Conservation (phyloP, 2,329 filamentous ascomycete species). For the Alternaria sp. region DNA sequence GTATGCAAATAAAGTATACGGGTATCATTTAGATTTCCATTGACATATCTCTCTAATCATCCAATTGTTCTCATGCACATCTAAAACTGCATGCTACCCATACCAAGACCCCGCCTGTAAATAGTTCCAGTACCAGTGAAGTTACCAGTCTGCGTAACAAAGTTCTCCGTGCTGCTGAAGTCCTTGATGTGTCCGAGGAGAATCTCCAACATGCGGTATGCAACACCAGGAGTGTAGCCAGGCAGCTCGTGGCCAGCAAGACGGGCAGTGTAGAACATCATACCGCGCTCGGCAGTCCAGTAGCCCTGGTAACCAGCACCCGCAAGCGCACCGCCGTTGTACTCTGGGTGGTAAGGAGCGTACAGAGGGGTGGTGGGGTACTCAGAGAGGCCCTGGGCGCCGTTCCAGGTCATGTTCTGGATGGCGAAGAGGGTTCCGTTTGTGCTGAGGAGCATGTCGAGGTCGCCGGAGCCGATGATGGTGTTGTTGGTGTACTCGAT, state of each 20-base stretch:
- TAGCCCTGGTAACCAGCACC: slow-evolving; percentile 51
- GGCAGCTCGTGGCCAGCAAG: slow-evolving; percentile 54
- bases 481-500: slow-evolving; percentile 61
- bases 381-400: slow-evolving; percentile 54
- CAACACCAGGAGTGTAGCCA: slow-evolving; percentile 52
- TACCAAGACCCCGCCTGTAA: slow-evolving; percentile 19
- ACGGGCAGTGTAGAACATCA: slow-evolving; percentile 55
- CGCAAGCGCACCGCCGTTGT: slow-evolving; percentile 48
- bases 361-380: slow-evolving; percentile 53
- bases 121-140: slow-evolving; percentile 40
- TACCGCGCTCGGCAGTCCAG: slow-evolving; percentile 53
- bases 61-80: too few relatives aligned
- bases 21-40: too few relatives aligned
- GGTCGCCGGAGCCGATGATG: slow-evolving; percentile 57
- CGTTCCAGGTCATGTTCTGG: slow-evolving; percentile 63
- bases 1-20: too few relatives aligned
- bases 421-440: slow-evolving; percentile 61
- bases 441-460: slow-evolving; percentile 58
- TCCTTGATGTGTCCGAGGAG: slow-evolving; percentile 49
- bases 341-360: slow-evolving; percentile 54
- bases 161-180: slow-evolving; percentile 44
- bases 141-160: slow-evolving; percentile 46
- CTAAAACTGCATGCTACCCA: background rate
- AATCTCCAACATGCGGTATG: slow-evolving; percentile 52
- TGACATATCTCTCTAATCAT: too few relatives aligned